Base-by-base conservation (phyloP, 2,329 filamentous ascomycete species). In the Colletotrichum echinochloae region DNA sequence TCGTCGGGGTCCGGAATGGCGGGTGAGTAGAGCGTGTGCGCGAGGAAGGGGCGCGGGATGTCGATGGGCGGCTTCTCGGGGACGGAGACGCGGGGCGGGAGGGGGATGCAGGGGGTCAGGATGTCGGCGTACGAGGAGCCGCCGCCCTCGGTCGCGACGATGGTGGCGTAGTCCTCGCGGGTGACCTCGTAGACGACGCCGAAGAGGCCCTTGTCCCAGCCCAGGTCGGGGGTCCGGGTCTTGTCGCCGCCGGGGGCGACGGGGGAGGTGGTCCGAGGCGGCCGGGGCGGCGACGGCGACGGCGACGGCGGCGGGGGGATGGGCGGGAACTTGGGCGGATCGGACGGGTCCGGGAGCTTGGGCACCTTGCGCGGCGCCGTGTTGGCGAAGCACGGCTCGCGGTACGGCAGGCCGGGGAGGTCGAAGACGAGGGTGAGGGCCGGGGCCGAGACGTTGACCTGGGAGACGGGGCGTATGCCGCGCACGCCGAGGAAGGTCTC, bases 121-220 rank as follows among this genome's bases (percentile, higher is more conserved):
- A 97, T 89, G 78, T 98, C 94, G 66, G 91, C 85, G 83, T 99
- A 99, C n/a, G 91, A 88, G 2, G 90, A 83, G 23, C 95, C 95
- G 39, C 93, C 95, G 61, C 95, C 95, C 79, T 99, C 96, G 6
- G 95, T 98, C 6, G 91, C 91, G 71, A 98, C 91, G 75, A 99
- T 97, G 70, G 89, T 92, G 8, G 90, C 87, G 78, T 93, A 99
- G 82, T 99, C 96, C 52, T 87, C 81, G 23, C 87, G 83, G 0
- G 94, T 97, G 37, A 98, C 94, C 82, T 98, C 95, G 83, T 99
- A 99, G 5, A 98, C 96, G 20, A 97, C 94, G 30, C 96, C 96
- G 49, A 98, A 89, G 2, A 99, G 87, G 5, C 94, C 93, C 76
- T 94, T 95, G 73, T 90, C 84, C 94, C 94, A 97, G 39, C 75